These are phyloP conservation scores for Syzygium aromaticum DNA, from an alignment of 345 rosid species.

Conservation along the genomic window DNA sequence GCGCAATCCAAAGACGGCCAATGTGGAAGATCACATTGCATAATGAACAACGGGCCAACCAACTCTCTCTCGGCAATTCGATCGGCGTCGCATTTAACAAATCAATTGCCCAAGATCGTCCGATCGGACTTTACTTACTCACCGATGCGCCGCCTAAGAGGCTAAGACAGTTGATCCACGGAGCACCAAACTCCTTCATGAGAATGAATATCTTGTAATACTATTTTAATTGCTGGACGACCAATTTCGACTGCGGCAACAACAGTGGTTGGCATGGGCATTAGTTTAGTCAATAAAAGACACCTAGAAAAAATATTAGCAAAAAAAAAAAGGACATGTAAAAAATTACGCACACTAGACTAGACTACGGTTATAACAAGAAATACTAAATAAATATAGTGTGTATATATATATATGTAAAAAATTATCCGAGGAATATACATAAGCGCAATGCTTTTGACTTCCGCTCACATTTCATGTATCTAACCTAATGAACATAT, in stretches of 20 bases:
- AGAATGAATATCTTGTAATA: not conserved
- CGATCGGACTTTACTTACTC: not conserved
- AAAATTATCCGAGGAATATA: too few relatives aligned
- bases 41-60: not conserved
- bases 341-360: not conserved
- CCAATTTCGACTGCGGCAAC: not conserved
- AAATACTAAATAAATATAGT: not conserved
- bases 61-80: not conserved
- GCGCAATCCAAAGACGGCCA: not conserved
- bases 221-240: not conserved
- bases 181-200: not conserved
- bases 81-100: not conserved
- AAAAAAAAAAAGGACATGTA: too few relatives aligned
- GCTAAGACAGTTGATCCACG: not conserved
- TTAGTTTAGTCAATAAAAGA: not conserved
- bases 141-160: not conserved
- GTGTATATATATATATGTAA: not conserved
- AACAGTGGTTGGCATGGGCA: not conserved
- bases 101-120: not conserved
- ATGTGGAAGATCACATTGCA: not conserved
- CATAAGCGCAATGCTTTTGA: too few relatives aligned
- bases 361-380: not conserved
- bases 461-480: not conserved
- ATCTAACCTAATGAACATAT: not conserved
- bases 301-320: too few relatives aligned